Evolutionary conservation across 495 filamentous ascomycete genomes (phyloP), one percentile per base, ranked within the genome.

Genomic region (Recurvomyces mirabilis): DNA sequence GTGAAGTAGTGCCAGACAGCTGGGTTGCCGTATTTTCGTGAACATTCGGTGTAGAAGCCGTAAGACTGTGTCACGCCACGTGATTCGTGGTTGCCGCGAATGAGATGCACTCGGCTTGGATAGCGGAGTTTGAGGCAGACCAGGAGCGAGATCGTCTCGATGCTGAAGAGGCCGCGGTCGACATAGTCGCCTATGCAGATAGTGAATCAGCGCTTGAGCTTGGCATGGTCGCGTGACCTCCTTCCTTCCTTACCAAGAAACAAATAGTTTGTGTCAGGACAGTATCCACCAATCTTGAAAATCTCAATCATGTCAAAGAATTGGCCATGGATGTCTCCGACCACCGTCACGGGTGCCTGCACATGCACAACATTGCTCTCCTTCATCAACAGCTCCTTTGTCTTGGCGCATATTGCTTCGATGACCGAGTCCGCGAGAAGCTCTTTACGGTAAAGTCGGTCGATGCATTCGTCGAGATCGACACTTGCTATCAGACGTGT

Each of bases 1-100:
- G 91, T 98, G 56, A 98, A 98, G 63, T 95, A 89, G 60, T 96
- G 93, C 91, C 91, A 98, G 9, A 98, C 93, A 51, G 91, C 94
- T 24, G 91, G 86, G 63, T 91, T 94, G 46, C 88, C 89, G 63
- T 98, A 98, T 62, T 98, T 98, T 41, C 91, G 81, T 12, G 81
- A 85, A 62, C 91, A 98, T 60, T 98, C 91, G 3, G 91, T 98
- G 57, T 98, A 98, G 66, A 98, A 98, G 38, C 91, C 91, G 64
- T 98, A 98, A 29, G 88, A 95, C 63, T 98, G 91, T 6, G 91
- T 98, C 18, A 98, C 91, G 46, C 91, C 91, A 39, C 91, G 80
- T 29, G 87, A 94, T 57, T 98, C 91, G 65, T 98, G 91, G 63
- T 98, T 98, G 21, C 91, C 91, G 46, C 91, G 79, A 60, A 98